phyloP scores from a whole-genome alignment of 257 asterid species.

The Jacaranda mimosifolia region DNA sequence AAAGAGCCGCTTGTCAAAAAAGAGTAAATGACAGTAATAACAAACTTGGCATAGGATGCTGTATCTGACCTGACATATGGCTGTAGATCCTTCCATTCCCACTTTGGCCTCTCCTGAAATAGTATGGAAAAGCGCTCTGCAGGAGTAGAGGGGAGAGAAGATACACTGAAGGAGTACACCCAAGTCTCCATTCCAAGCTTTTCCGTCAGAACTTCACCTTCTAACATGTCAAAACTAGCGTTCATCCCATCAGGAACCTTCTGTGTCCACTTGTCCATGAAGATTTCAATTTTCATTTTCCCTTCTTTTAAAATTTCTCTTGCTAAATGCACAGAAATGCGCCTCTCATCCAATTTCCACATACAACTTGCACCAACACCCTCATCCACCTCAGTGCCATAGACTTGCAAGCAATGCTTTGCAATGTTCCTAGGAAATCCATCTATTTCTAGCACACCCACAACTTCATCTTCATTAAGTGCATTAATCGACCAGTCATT shows the following conservation, averaged over 20 bases:
- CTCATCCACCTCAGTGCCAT: constrained; percentile 59
- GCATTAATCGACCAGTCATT: constrained; percentile 75
- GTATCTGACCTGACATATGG: constrained; percentile 77
- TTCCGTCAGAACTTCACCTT: constrained; percentile 88
- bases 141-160: constrained; percentile 80
- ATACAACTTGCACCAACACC: constrained; percentile 41
- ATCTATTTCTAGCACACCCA: constrained; percentile 64
- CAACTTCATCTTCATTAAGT: constrained; percentile 74
- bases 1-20: constrained; percentile 14
- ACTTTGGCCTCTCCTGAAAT: constrained; percentile 70
- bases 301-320: constrained; percentile 68
- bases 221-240: constrained; percentile 73
- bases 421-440: constrained; percentile 76
- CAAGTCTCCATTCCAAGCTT: constrained; percentile 77
- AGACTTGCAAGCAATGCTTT: constrained; percentile 69
- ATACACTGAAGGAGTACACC: constrained; percentile 71
- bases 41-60: background rate
- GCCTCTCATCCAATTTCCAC: constrained; percentile 83
- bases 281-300: constrained; percentile 74
- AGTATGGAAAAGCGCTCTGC: constrained; percentile 70
- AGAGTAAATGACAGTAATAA: constrained; percentile 8
- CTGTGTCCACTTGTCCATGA: constrained; percentile 74
- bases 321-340: constrained; percentile 73
- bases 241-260: constrained; percentile 75
- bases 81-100: constrained; percentile 94